Evolutionary conservation across 108 stramenopile genomes (phyloP).

Genomic region (Cylindrotheca closterium): DNA sequence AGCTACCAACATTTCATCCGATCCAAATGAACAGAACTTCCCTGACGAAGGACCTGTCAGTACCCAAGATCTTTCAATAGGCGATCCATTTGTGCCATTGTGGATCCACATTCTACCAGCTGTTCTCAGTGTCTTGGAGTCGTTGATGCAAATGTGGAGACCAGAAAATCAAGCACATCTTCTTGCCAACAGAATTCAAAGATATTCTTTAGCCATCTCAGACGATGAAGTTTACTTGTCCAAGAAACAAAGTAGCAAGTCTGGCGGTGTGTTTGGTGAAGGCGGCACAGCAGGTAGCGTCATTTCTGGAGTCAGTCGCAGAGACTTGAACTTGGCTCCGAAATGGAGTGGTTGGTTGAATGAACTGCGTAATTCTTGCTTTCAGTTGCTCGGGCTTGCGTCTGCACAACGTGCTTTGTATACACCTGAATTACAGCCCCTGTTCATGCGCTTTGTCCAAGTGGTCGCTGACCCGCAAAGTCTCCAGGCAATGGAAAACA

Average conservation of each 20-base stretch:
- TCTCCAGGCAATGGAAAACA: slow-evolving; percentile 82
- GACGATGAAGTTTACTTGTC: slow-evolving; percentile 88
- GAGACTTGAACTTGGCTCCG: slow-evolving; percentile 78
- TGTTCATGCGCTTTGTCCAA: slow-evolving; percentile 65
- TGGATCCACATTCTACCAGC: slow-evolving; percentile 83
- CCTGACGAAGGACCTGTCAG: slow-evolving; percentile 86
- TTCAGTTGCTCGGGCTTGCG: slow-evolving; percentile 81
- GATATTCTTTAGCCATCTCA: slow-evolving; percentile 83
- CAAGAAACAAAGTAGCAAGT: slow-evolving; percentile 60
- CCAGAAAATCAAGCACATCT: slow-evolving; percentile 63
- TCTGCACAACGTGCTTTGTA: slow-evolving; percentile 70
- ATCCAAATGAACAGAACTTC: slow-evolving; percentile 39
- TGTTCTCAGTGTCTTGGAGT: slow-evolving; percentile 57
- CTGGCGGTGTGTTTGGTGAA: slow-evolving; percentile 87
- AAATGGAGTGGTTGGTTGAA: slow-evolving; percentile 91
- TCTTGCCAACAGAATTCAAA: slow-evolving; percentile 64
- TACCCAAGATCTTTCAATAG: slow-evolving; percentile 68
- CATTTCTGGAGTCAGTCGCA: slow-evolving; percentile 67
- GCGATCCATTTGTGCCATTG: slow-evolving; percentile 84
- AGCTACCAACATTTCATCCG: slow-evolving; percentile 2
- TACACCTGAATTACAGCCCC: slow-evolving; percentile 68
- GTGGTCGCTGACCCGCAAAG: slow-evolving; percentile 63
- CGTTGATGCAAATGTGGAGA: slow-evolving; percentile 68
- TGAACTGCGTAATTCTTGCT: slow-evolving; percentile 74
- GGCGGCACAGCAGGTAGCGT: slow-evolving; percentile 88